Evolutionary conservation across 192 early-diverging fungal species (phyloP).

Genomic region (Backusella tuberculispora): DNA sequence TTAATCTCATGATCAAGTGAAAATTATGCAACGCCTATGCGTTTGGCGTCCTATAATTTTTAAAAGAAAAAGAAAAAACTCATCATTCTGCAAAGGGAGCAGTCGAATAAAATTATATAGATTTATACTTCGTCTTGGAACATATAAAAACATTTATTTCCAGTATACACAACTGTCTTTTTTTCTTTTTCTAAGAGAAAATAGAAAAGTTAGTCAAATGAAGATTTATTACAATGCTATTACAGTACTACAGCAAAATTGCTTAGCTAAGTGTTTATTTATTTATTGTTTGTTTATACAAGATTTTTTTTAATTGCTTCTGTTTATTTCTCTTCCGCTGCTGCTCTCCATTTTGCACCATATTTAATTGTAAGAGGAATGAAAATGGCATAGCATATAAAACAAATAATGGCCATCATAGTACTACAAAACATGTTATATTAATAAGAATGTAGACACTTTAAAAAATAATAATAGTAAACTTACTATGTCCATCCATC

Average conservation of each 20-base stretch:
- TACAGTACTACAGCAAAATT: neutral
- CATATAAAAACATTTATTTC: neutral
- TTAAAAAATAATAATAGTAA: neutral
- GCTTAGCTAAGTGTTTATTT: neutral
- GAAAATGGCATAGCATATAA: neutral
- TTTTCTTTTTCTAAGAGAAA: neutral
- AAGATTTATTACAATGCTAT: neutral
- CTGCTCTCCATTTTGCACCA: slow-evolving; percentile 17
- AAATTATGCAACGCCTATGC: slow-evolving; percentile 3
- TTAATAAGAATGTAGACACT: neutral
- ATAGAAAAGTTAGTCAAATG: neutral
- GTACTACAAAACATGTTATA: slow-evolving; percentile 9
- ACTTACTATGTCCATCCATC: slow-evolving; percentile 39
- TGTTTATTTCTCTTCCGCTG: neutral
- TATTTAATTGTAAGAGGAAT: slow-evolving; percentile 20
- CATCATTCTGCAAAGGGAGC: too few relatives aligned
- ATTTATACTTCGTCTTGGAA: neutral
- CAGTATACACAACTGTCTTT: neutral
- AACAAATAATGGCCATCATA: slow-evolving; percentile 14
- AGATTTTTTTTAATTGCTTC: too few relatives aligned
- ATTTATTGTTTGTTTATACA: neutral
- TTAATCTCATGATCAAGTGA: neutral
- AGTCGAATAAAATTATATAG: neutral
- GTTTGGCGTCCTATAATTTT: slow-evolving; percentile 1
- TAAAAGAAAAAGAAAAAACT: neutral